phyloP scores from a whole-genome alignment of 2,329 filamentous ascomycete genomes.

The Lachnellula suecica region DNA sequence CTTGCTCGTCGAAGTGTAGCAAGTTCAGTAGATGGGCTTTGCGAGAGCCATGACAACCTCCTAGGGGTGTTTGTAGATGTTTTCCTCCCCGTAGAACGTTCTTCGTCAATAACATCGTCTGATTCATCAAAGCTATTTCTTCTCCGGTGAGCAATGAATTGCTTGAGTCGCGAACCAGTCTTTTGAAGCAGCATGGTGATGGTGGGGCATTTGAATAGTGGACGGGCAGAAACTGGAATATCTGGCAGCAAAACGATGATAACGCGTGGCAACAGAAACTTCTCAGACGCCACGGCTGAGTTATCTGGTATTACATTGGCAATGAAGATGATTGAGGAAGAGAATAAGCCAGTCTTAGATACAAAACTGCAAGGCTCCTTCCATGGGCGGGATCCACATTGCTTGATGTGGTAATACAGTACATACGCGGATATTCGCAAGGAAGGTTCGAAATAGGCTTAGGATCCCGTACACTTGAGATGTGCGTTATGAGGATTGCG shows the following conservation, averaged over 20 bases:
- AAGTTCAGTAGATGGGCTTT: constrained; percentile 12
- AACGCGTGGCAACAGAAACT: not conserved
- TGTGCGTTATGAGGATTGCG: constrained; percentile 26
- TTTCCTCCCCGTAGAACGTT: constrained; percentile 4
- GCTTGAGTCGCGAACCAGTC: constrained; percentile 22
- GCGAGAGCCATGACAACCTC: constrained; percentile 20
- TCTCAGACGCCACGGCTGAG: constrained; percentile 7
- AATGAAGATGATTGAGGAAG: not conserved
- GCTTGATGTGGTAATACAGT: constrained; percentile 8
- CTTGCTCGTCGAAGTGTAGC: constrained; percentile 10
- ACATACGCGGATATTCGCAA: no score
- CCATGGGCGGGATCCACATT: not conserved
- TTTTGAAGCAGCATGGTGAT: constrained; percentile 23
- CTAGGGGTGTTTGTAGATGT: constrained; percentile 8
- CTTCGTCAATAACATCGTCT: constrained; percentile 4
- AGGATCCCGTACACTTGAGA: constrained; percentile 5
- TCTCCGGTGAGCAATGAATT: constrained; percentile 20
- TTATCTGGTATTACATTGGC: constrained; percentile 16
- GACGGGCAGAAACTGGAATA: not conserved
- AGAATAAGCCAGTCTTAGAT: not conserved
- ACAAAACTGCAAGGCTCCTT: constrained; percentile 5
- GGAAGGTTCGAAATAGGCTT: constrained; percentile 1
- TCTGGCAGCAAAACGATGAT: not conserved
- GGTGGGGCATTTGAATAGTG: not conserved
- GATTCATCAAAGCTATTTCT: constrained; percentile 7